phyloP scores from a whole-genome alignment of 768 basidiomycete genomes.

The Leccinellum luteum region DNA sequence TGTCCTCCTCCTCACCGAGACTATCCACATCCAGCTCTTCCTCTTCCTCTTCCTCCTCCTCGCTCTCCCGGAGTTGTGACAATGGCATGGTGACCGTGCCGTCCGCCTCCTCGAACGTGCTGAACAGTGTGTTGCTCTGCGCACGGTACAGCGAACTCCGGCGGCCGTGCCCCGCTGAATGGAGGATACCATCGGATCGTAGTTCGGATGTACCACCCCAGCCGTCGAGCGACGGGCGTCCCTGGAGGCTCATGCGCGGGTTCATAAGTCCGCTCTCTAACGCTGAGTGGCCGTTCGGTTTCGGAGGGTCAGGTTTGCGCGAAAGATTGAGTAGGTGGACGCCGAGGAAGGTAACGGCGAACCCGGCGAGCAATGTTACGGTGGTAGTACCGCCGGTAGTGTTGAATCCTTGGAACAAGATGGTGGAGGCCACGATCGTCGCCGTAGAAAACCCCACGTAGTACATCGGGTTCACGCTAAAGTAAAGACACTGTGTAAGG shows the following conservation, averaged over 20 bases:
- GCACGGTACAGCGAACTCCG: constrained; percentile 63
- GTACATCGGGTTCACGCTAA: constrained; percentile 95
- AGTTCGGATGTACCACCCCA: constrained; percentile 49
- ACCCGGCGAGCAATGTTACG: constrained; percentile 84
- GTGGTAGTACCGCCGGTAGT: constrained; percentile 80
- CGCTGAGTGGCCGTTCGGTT: constrained; percentile 46
- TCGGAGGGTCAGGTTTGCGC: constrained; percentile 49
- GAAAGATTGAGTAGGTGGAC: constrained; percentile 93
- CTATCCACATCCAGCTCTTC: neutral
- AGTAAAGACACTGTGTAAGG: constrained; percentile 30
- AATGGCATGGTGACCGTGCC: constrained; percentile 46
- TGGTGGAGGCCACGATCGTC: constrained; percentile 90
- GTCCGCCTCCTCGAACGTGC: constrained; percentile 58
- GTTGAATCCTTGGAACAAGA: constrained; percentile 97
- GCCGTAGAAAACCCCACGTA: constrained; percentile 95
- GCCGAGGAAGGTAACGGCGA: constrained; percentile 91
- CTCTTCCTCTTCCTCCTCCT: constrained; percentile 55
- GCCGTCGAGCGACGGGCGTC: constrained; percentile 76
- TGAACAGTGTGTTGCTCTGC: constrained; percentile 68
- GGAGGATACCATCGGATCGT: constrained; percentile 22
- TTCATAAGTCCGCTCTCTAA: constrained; percentile 70
- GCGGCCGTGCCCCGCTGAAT: constrained; percentile 53
- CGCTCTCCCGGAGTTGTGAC: constrained; percentile 62
- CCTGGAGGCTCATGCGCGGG: constrained; percentile 77
- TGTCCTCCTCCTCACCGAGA: constrained; percentile 37